Conservation (phyloP, 2,329 filamentous ascomycete genomes). For the Aspergillus brasiliensis region DNA sequence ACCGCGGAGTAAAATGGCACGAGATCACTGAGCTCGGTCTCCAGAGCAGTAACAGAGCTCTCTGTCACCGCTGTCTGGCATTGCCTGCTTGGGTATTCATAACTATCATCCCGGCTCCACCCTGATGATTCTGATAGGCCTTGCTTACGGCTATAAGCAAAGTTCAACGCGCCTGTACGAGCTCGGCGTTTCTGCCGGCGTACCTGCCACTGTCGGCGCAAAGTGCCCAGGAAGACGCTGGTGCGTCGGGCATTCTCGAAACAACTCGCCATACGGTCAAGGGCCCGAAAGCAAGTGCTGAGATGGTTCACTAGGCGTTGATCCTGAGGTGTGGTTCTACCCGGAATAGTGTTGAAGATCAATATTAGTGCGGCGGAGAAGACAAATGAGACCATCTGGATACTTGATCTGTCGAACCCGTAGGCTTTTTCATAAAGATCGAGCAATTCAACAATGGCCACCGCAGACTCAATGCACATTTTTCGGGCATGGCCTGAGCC, state of each 20-base stretch:
- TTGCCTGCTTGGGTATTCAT: no score
- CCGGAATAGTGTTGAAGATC: conserved; percentile 39
- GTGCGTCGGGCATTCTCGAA: conserved; percentile 46
- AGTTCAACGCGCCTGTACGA: no score
- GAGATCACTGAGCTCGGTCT: neutral
- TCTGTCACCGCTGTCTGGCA: no score
- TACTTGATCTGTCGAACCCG: conserved; percentile 47
- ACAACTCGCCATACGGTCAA: conserved; percentile 45
- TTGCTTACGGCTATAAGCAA: conserved; percentile 12
- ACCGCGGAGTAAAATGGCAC: neutral
- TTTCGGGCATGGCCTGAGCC: conserved; percentile 48
- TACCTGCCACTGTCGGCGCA: conserved; percentile 44
- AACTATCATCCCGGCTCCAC: neutral
- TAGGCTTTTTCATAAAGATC: conserved; percentile 46
- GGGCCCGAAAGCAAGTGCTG: conserved; percentile 45
- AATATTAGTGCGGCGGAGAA: conserved; percentile 48
- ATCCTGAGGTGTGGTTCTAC: conserved; percentile 27
- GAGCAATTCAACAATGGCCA: conserved; percentile 43
- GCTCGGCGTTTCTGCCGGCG: conserved; percentile 25
- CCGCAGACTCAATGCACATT: conserved; percentile 47
- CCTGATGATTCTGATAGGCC: conserved; percentile 21
- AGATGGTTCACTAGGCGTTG: conserved; percentile 40
- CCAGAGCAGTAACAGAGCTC: neutral
- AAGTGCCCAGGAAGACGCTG: conserved; percentile 40
- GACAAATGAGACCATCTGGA: conserved; percentile 48